Conservation (phyloP, 345 rosid species). For the Raphanus sativus region DNA sequence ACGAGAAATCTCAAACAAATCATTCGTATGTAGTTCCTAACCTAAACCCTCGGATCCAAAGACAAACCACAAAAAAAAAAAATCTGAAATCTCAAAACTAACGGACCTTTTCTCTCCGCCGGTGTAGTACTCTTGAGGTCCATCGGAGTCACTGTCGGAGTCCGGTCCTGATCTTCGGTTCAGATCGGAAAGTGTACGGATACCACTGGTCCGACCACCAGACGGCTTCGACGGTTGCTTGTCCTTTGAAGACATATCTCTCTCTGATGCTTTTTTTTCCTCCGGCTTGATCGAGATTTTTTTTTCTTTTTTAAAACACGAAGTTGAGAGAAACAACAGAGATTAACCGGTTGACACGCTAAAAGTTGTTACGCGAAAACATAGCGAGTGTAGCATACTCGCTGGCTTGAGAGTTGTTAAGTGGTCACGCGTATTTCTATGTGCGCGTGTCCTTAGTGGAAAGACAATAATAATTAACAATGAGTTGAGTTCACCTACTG, state of each 20-base stretch:
- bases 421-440: not conserved
- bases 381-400: not conserved
- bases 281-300: not conserved
- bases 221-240: constrained; percentile 74
- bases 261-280: constrained; percentile 1
- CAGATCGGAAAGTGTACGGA: constrained; percentile 87
- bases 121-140: constrained; percentile 85
- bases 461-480: not conserved
- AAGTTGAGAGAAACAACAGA: constrained; percentile 4
- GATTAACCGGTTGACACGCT: constrained; percentile 9
- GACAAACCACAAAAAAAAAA: not conserved
- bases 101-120: constrained; percentile 99
- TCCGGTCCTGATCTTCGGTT: constrained; percentile 70
- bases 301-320: not conserved
- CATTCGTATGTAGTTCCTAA: no score
- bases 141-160: constrained; percentile 81
- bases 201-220: constrained; percentile 55
- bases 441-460: constrained; percentile 18
- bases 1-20: no score
- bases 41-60: not conserved
- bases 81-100: not conserved
- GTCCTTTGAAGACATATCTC: constrained; percentile 66
- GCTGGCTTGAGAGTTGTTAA: not conserved
- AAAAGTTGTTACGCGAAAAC: not conserved
- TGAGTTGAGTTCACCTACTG: not conserved